Evolutionary conservation across 768 basidiomycete species (phyloP).

Genomic region (Omphalotus guepiniiformis): DNA sequence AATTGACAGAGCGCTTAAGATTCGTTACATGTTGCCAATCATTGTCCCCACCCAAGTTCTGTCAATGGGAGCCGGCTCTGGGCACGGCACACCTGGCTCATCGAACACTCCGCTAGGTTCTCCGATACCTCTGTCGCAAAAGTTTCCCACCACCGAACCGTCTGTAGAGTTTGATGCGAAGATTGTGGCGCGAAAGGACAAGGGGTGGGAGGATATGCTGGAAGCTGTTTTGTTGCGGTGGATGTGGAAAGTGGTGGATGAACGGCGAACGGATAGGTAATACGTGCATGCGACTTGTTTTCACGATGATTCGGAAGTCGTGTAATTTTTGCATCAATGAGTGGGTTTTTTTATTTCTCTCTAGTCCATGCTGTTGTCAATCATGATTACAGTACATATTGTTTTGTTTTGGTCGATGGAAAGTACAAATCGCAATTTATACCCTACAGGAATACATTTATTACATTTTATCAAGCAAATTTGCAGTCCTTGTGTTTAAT

Average conservation of each 20-base stretch:
- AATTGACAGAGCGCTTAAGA: conserved; percentile 62
- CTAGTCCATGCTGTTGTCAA: too few species aligned
- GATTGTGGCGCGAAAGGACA: conserved; percentile 65
- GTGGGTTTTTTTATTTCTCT: too few species aligned
- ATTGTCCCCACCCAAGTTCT: conserved; percentile 41
- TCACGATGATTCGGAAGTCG: too few species aligned
- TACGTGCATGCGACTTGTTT: too few species aligned
- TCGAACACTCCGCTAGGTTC: conserved; percentile 20
- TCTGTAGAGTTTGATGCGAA: conserved; percentile 68
- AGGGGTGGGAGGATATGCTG: conserved; percentile 82
- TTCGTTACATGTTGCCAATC: conserved; percentile 77
- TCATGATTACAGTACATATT: too few species aligned
- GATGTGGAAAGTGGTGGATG: conserved; percentile 65
- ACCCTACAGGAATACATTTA: too few species aligned
- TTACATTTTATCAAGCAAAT: too few species aligned
- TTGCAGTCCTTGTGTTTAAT: too few species aligned
- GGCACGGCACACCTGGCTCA: neutral
- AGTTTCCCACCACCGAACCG: conserved; percentile 44
- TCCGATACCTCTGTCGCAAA: conserved; percentile 27
- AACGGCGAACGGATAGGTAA: conserved; percentile 43
- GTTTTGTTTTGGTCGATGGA: too few species aligned
- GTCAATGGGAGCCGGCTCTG: conserved; percentile 21
- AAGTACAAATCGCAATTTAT: too few species aligned
- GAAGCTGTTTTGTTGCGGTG: conserved; percentile 58
- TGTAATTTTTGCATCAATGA: too few species aligned